A percentile compares a stretch with the other conserved stretches of the same genome.
These are phyloP conservation scores for Spirogloea muscicola DNA, from an alignment of 139 green algal genomes.

Conservation along the genomic window DNA sequence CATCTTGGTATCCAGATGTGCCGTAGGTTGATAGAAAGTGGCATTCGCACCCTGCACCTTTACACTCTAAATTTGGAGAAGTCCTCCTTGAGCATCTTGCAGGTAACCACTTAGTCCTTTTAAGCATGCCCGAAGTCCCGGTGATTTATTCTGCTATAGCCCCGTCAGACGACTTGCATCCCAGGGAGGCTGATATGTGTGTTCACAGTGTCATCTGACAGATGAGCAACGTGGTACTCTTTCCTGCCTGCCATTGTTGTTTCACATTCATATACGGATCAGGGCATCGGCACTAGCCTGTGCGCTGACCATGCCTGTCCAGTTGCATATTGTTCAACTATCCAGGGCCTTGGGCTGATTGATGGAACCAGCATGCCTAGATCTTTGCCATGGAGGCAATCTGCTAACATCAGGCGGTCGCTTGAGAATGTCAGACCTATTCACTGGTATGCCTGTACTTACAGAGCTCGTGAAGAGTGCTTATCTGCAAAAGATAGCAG, in stretches of 20 bases:
- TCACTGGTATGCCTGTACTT: conserved; percentile 58
- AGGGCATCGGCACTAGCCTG: no score
- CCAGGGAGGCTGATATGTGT: not conserved
- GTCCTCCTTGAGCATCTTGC: conserved; percentile 73
- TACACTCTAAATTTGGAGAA: conserved; percentile 94
- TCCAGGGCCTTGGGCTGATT: conserved; percentile 22
- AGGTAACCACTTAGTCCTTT: conserved; percentile 1
- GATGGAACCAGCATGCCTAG: conserved; percentile 34
- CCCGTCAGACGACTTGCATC: not conserved
- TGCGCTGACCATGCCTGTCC: no score
- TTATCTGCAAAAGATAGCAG: conserved; percentile 1
- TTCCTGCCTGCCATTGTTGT: no score
- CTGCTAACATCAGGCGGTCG: conserved; percentile 44
- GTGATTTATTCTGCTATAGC: not conserved
- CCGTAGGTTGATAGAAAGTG: conserved; percentile 70
- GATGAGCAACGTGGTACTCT: not conserved
- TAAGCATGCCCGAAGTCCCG: not conserved
- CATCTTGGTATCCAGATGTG: conserved; percentile 86
- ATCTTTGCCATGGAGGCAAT: conserved; percentile 56
- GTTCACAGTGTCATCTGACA: not conserved
- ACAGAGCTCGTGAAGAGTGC: not conserved
- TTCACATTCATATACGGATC: no score
- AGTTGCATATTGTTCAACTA: not conserved
- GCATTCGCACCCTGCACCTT: conserved; percentile 81
- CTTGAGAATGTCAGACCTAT: conserved; percentile 77